A percentile compares a stretch with the other conserved stretches of the same genome.
Evolutionary conservation across 2,329 filamentous ascomycete species (phyloP).

Genomic region (Aschersonia sp.): DNA sequence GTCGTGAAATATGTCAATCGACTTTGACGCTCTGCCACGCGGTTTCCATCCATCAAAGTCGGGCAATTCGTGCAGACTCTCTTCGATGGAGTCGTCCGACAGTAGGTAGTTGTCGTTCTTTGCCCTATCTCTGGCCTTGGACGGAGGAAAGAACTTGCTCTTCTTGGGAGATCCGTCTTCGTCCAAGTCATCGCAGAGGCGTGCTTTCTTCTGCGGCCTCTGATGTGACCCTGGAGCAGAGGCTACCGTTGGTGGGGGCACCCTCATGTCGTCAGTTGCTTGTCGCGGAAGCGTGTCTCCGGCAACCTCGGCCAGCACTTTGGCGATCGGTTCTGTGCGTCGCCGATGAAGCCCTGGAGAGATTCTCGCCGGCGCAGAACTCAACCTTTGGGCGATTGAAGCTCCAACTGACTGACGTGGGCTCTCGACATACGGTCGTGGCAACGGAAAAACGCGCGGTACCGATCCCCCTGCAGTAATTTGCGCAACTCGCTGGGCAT

Average conservation of each 20-base stretch:
- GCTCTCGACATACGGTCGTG: constrained; percentile 38
- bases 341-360: constrained; percentile 30
- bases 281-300: constrained; percentile 9
- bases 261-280: constrained; percentile 3
- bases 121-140: constrained; percentile 12
- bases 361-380: constrained; percentile 10
- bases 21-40: constrained; percentile 17
- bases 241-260: constrained; percentile 2
- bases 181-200: constrained; percentile 32
- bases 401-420: constrained; percentile 8
- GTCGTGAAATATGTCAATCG: constrained; percentile 31
- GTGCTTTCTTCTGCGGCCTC: constrained; percentile 41
- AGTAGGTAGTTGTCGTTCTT: constrained; percentile 29
- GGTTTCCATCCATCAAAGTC: constrained; percentile 35
- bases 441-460: constrained; percentile 43
- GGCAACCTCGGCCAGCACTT: constrained; percentile 20
- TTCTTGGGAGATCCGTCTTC: constrained; percentile 22
- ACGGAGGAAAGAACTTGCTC: constrained; percentile 39
- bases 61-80: constrained; percentile 34
- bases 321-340: constrained; percentile 36
- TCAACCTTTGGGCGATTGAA: constrained; percentile 4
- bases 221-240: constrained; percentile 10
- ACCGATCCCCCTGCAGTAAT: constrained; percentile 34
- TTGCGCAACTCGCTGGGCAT: constrained; percentile 30
- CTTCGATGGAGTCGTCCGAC: constrained; percentile 44